Conservation (phyloP, 345 rosid genomes). For the rapeseed (Brassica napus) region Da-Ae NC_063448.1:1265501-1266000, state of each 20-base stretch:
- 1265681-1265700: not conserved
- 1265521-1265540: not conserved
- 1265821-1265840: too few relatives aligned
- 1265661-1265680: not conserved
- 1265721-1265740: not conserved
- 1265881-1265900: too few relatives aligned
- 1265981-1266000: too few relatives aligned
- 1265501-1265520: not conserved
- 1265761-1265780: too few relatives aligned
- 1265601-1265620: not conserved
- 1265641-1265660: slow-evolving; percentile 6
- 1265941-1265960: too few relatives aligned
- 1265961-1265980: too few relatives aligned
- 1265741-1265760: not conserved
- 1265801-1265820: too few relatives aligned
- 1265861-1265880: too few relatives aligned
- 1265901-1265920: too few relatives aligned
- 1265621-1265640: not conserved
- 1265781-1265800: too few relatives aligned
- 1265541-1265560: not conserved
- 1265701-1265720: not conserved
- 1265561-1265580: not conserved
- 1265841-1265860: too few relatives aligned
- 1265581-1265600: not conserved
- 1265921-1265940: too few relatives aligned